Conservation (phyloP, 495 filamentous ascomycete genomes). For the Annulohypoxylon nitens region DNA sequence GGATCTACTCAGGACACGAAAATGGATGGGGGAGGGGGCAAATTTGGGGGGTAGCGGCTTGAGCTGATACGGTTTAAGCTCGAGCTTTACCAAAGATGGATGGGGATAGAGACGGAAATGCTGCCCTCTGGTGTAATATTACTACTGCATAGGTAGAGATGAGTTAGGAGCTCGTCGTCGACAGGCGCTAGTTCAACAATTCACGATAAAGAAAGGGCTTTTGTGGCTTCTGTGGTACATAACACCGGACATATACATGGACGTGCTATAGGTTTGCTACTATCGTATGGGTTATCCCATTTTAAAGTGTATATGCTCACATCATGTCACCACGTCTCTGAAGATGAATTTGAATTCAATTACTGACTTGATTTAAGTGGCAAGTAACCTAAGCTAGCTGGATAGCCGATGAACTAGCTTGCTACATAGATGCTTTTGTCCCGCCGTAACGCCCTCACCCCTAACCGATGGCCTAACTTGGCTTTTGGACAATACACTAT, state of each 20-base stretch:
- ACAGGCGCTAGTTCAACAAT: slow-evolving; percentile 8
- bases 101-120: neutral
- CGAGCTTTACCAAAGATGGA: neutral
- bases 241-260: neutral
- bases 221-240: slow-evolving; percentile 14
- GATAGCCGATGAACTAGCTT: too few relatives aligned
- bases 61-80: slow-evolving; percentile 1
- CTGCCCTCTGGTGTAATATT: slow-evolving; percentile 40
- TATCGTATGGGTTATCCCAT: too few relatives aligned
- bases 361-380: neutral
- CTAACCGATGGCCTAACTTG: neutral
- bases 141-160: slow-evolving; percentile 29
- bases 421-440: neutral
- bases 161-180: slow-evolving; percentile 3
- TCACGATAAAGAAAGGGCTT: slow-evolving; percentile 17
- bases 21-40: neutral
- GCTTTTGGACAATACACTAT: neutral
- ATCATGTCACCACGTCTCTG: too few relatives aligned
- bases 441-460: neutral
- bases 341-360: too few relatives aligned
- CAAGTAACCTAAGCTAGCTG: neutral
- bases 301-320: too few relatives aligned
- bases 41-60: neutral
- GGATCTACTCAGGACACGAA: neutral
- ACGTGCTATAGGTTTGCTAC: neutral